Evolutionary conservation across 306 rosid genomes (phyloP), one percentile per base, ranked within the genome.

Genomic region (Dryas drummondii): DNA sequence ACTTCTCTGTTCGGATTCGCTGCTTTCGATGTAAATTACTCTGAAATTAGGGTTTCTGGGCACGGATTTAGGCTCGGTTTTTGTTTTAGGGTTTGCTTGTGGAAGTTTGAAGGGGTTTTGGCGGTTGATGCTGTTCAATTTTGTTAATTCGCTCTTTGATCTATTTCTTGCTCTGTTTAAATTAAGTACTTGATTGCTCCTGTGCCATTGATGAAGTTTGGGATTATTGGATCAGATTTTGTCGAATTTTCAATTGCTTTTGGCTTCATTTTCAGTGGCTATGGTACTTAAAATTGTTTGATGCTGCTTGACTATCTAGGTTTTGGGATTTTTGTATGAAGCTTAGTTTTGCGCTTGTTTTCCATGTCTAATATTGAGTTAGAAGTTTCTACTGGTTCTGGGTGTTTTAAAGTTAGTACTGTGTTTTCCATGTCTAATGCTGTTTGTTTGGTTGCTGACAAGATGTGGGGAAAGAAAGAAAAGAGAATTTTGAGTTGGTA

Each of bases 141-240:
- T 66, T 65, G 51, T 26, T 71, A 88, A 74, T 81, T 86, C 67
- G 83, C 81, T 80, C 63, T 75, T 86, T 87, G 97, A 92, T 96
- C 96, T 89, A 81, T 78, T 73, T 80, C 72, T 78, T 80, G 69
- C 73, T 27, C 47, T 58, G 51, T 42, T 81, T 44, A 73, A 79
- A 83, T 84, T 82, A 73, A 22, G 61, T 79, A 14, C 69, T 26
- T 56, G 81, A 42, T 80, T 76, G 68, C 56, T 68, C 79, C 68
- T 64, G 16, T 22, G 77, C 73, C 68, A 59, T 74, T 48, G 71
- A 7, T 78, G 72, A 70, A 53, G 62, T 75, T 66, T 64, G 26
- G 41, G 41, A 48, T 6, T 48, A 16, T 69, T 66, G 68, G 81
- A 78, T 79, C 65, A 55, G 56, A 26, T 57, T 69, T 73, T 73